Base-by-base conservation (phyloP, 805 yeast species). In the Myxozyma vanderwaltii region DNA sequence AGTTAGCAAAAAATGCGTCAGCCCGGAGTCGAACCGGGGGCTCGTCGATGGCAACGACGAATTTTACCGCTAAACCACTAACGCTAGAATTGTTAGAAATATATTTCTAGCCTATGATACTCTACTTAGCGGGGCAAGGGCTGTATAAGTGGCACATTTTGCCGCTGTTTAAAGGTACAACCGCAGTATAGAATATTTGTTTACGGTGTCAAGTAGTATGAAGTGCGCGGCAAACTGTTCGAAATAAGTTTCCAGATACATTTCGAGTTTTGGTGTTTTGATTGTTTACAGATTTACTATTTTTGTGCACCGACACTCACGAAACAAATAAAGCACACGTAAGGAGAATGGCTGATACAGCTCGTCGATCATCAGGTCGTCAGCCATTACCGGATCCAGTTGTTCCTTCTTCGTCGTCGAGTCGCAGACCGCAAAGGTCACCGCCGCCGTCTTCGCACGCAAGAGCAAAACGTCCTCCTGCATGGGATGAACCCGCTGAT, bases 1-100 rank as follows among this genome's bases (percentile, higher is more conserved):
- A 26, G 15, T 26, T 38, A 51, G 17, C 13, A 43, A 45, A 35
- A 43, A 35, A 35, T 54, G 80, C 80, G 79, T 75, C 72, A 75
- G 78, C 80, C 80, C 79, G 80, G 80, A 77, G 77, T 77, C 80
- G 80, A 77, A 77, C 80, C 80, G 79, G 80, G 80, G 80, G 79
- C 79, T 75, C 79, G 71, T 74, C 79, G 79, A 77, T 77, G 80
- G 80, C 79, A 77, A 77, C 79, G 79, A 74, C 71, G 79, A 74
- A 76, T 77, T 77, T 76, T 77, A 76, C 80, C 80, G 77, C 80
- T 77, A 77, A 77, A 77, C 80, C 79, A 77, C 78, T 73, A 69
- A 75, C 79, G 80, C 80, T 61, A 7, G 2, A 15, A 3, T 65
- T 47, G 6, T 21, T 4, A 36, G 4, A 38, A 36, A 21, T 36